Evolutionary conservation across 441 rosid genomes (phyloP).

Genomic region (Erodium chrysanthum): DNA sequence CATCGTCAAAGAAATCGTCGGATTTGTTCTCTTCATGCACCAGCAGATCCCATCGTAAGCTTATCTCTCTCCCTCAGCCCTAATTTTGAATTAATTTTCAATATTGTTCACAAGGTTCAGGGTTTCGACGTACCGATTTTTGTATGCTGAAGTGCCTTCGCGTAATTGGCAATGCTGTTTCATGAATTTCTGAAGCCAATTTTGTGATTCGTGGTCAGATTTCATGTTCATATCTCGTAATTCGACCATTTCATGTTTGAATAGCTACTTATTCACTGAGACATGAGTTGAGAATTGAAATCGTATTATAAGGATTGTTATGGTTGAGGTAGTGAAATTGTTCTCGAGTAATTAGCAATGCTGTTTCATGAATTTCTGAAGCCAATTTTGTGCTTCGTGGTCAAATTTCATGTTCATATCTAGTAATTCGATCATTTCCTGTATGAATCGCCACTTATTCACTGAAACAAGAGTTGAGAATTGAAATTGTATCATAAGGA

Average conservation of each 20-base stretch:
- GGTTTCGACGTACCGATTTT: not conserved
- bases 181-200: not conserved
- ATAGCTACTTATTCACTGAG: not conserved
- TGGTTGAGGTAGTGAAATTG: not conserved
- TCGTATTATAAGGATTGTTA: not conserved
- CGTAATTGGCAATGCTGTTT: not conserved
- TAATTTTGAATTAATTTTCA: not conserved
- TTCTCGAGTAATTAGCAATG: not conserved
- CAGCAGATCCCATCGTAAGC: constrained; percentile 86
- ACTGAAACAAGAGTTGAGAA: not conserved
- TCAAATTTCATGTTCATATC: not conserved
- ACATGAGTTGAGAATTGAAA: not conserved
- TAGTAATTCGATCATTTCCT: not conserved
- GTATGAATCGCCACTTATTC: not conserved
- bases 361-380: not conserved
- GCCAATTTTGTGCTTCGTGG: not conserved
- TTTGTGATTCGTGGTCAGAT: not conserved
- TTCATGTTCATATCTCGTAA: not conserved
- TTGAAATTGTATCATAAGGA: not conserved
- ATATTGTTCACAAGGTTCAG: not conserved
- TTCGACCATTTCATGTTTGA: not conserved
- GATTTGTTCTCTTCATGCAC: constrained; percentile 82
- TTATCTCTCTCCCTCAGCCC: constrained; percentile 8
- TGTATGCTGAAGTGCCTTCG: not conserved
- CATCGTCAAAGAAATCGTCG: constrained; percentile 47